Evolutionary conservation across 352 stramenopile species (phyloP), one percentile per base, ranked within the genome.

Genomic region (Globisporangium viniferum): DNA sequence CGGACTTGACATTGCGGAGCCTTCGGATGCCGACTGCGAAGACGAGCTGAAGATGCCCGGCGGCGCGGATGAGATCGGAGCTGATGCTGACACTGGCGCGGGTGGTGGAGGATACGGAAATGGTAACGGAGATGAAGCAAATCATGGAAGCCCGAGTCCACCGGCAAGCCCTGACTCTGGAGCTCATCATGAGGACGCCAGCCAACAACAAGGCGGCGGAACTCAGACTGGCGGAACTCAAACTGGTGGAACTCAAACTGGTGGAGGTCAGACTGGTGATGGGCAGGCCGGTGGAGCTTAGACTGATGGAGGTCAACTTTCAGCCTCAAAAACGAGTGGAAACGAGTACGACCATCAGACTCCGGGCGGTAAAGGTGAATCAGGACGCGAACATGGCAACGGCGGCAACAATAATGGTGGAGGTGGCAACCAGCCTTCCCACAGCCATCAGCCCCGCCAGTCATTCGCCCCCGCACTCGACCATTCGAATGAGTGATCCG

Each of bases 1-100:
- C 5, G 61, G 48, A 46, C 61, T 68, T 3, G 63, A 61, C 22
- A 55, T 64, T 39, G 48, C 63, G 10, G 41, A 36, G 33, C 33
- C 33, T 36, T 36, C 33, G 33, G 33, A 36, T 0, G 5, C 33
- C 33, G 33, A 36, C 33, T 36, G 33, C 33, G 33, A 36, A 36
- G 33, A 36, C 33, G 33, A 36, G 33, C 33, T 36, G 33, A 36
- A 3, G 33, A 36, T 36, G 33, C 33, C n/a, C n/a, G n/a, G n/a
- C 1, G 41, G 51, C 53, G 54, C 24, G 6, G 20, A n/a, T 22
- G 51, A 67, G 15, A 20, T 15, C 15, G 60, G 60, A 31, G 58
- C 24, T 9, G 58, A 64, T 2, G 58, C 58, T 1, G 58, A 64
- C n/a, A n/a, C 54, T 59, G 54, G 54, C 35, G 33, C 33, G 8